These are phyloP conservation scores for Rhodotorula toruloides DNA, from an alignment of 768 basidiomycete species.

Conservation along the genomic window DNA sequence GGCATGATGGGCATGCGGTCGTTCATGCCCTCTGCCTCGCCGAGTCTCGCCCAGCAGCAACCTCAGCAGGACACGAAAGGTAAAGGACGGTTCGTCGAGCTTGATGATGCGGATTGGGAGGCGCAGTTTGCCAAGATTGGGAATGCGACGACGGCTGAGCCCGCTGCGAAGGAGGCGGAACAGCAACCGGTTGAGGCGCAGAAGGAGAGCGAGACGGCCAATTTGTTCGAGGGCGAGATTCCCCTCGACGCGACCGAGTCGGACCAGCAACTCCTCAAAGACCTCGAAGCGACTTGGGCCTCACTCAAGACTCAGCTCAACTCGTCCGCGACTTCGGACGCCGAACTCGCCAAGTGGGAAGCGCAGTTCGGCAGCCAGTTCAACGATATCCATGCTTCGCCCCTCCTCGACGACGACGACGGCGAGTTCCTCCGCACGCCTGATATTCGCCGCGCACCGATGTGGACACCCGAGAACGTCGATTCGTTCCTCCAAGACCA, in stretches of 20 bases:
- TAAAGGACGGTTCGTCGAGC: constrained; percentile 55
- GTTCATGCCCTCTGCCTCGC: not conserved
- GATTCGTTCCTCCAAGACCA: constrained; percentile 35
- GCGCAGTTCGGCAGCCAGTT: constrained; percentile 43
- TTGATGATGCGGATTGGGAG: constrained; percentile 43
- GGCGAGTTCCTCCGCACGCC: constrained; percentile 14
- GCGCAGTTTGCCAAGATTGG: constrained; percentile 36
- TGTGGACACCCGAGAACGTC: constrained; percentile 39
- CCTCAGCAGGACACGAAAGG: constrained; percentile 54
- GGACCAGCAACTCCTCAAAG: constrained; percentile 35
- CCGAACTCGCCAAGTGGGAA: constrained; percentile 44
- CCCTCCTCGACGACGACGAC: constrained; percentile 31
- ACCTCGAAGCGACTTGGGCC: constrained; percentile 41
- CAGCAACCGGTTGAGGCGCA: not conserved
- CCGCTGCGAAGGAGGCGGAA: not conserved
- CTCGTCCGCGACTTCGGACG: constrained; percentile 9
- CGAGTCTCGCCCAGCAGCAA: not conserved
- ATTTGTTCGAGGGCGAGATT: constrained; percentile 32
- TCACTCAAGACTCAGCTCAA: constrained; percentile 30
- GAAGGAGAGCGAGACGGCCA: constrained; percentile 8
- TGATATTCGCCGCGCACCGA: not conserved
- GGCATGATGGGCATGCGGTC: constrained; percentile 16
- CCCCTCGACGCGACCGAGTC: constrained; percentile 27
- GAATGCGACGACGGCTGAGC: not conserved
- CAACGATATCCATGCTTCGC: constrained; percentile 38